Evolutionary conservation across 2,329 filamentous ascomycete genomes (phyloP).

Genomic region (Colletotrichum sojae): DNA sequence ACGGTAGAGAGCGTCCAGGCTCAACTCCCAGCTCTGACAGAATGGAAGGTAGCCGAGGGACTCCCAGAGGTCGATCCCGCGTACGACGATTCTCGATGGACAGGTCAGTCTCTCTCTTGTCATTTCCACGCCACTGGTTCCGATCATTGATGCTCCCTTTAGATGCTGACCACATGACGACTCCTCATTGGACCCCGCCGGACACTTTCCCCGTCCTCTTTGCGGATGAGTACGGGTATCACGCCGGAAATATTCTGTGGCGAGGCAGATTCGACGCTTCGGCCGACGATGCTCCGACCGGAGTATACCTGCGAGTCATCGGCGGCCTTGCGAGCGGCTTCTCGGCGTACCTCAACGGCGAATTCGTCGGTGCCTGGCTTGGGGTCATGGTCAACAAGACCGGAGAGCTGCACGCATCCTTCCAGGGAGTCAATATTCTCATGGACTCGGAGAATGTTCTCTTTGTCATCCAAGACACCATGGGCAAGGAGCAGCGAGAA

Average conservation of each 20-base stretch:
- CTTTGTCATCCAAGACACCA: background rate
- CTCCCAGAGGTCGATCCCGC: conserved; percentile 7
- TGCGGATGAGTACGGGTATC: conserved; percentile 1
- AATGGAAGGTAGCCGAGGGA: conserved; percentile 7
- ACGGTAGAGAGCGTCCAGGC: background rate
- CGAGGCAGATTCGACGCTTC: background rate
- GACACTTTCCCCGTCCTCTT: conserved; percentile 3
- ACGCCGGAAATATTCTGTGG: background rate
- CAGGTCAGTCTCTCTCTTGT: background rate
- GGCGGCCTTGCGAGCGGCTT: conserved; percentile 6
- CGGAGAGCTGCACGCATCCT: background rate
- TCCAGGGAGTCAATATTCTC: background rate
- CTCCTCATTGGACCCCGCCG: background rate
- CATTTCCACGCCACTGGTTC: too few relatives aligned
- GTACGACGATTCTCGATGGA: conserved; percentile 4
- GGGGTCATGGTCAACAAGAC: background rate
- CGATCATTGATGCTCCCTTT: background rate
- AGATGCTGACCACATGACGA: conserved; percentile 4
- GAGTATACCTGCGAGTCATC: background rate
- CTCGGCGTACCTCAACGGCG: background rate
- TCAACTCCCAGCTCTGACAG: background rate
- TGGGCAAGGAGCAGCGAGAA: background rate
- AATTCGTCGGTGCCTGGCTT: background rate
- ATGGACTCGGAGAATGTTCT: background rate
- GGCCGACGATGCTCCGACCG: background rate